Evolutionary conservation across 108 stramenopile species (phyloP), one percentile per base, ranked within the genome.

Genomic region (Ochromonas danica): DNA sequence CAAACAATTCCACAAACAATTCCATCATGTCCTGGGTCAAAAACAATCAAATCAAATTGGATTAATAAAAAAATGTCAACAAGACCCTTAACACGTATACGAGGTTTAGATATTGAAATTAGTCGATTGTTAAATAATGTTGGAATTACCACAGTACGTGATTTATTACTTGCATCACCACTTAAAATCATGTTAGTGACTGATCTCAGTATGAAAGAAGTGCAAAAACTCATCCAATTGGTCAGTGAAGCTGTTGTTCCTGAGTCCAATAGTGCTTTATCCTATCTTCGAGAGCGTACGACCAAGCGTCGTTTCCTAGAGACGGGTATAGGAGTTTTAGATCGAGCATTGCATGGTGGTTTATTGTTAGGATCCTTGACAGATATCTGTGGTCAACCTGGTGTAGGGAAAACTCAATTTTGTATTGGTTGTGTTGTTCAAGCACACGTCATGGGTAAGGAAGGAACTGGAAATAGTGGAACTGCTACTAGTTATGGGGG

Each of bases 351-450:
- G 31, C 17, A 41, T 35, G 72, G 72, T 42, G 72, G 72, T 10
- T 10, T 75, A 10, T 10, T 36, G 17, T 27, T 39, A 14, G 72
- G 72, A 38, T 41, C 10, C 51, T 6, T 75, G 14, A 36, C 17
- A 10, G 72, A 75, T 10, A 60, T 75, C 3, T 75, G 40, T 36
- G 72, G 72, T 27, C 31, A 6, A 33, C 72, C 72, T 42, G 72
- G 72, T 10, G 17, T 25, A 27, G 72, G 72, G 6, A 75, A 75
- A 41, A 75, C 45, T 75, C 72, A 75, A 25, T 60, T 75, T 60
- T 75, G 72, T 60, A 6, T 70, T 22, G 22, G 22, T 40, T 70
- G 67, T 22, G 22, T 38, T 75, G 36, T 67, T 31, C 30, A 67
- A 35, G 63, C 27, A 28, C 17, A 31, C 31, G 14, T 14, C 72